phyloP scores from a whole-genome alignment of 2,329 filamentous ascomycete genomes.

The Helotiales sp. region DNA sequence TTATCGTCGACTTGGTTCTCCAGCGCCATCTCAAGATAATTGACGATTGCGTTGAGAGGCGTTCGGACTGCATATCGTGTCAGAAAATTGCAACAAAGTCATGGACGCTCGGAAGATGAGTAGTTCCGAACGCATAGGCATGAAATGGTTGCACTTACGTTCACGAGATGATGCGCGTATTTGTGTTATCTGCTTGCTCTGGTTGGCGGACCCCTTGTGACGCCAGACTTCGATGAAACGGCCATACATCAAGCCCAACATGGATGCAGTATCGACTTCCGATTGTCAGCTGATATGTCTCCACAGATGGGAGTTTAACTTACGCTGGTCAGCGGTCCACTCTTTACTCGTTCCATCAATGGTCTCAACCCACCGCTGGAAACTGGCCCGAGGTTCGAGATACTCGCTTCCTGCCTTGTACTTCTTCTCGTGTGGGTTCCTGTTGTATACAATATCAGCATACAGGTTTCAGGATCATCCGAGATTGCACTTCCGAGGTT shows the following conservation, averaged over 20 bases:
- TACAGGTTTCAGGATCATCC: too few relatives aligned
- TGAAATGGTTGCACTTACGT: neutral
- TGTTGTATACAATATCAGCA: neutral
- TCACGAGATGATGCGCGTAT: conserved; percentile 36
- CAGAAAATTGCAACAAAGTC: neutral
- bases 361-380: conserved; percentile 33
- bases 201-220: conserved; percentile 29
- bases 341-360: conserved; percentile 30
- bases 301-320: neutral
- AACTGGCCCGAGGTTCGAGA: conserved; percentile 35
- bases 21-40: conserved; percentile 36
- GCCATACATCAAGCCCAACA: conserved; percentile 34
- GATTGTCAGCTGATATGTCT: neutral
- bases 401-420: conserved; percentile 28
- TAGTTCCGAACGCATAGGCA: too few relatives aligned
- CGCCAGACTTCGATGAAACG: conserved; percentile 38
- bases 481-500: too few relatives aligned
- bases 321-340: conserved; percentile 36
- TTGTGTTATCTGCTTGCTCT: conserved; percentile 30
- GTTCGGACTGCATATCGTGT: conserved; percentile 24
- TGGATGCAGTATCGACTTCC: conserved; percentile 32
- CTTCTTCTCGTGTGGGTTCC: conserved; percentile 34
- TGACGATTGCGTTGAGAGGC: conserved; percentile 33
- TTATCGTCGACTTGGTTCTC: conserved; percentile 31
- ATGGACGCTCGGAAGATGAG: too few relatives aligned